Evolutionary conservation across 106 monocot genomes (phyloP).

Genomic region (Allium sativum): DNA sequence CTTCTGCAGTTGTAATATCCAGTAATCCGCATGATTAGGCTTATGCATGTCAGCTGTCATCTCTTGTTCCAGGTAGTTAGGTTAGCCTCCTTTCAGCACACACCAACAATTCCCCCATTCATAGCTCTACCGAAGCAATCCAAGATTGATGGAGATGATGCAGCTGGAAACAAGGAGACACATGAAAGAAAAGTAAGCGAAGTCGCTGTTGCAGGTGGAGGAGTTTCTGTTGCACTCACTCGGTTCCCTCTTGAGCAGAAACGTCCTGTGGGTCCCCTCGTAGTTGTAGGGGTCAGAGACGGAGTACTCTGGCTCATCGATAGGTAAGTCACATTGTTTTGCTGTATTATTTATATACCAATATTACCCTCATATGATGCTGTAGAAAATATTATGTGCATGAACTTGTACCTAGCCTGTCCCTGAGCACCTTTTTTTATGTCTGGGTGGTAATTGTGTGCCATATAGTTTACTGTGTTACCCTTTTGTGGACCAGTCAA

Average conservation of each 20-base stretch:
- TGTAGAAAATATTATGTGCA: too few species aligned
- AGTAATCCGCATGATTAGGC: not conserved
- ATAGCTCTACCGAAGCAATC: conserved; percentile 80
- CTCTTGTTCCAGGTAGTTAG: conserved; percentile 61
- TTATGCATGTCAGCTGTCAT: not conserved
- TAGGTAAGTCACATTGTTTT: conserved; percentile 27
- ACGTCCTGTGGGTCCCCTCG: conserved; percentile 87
- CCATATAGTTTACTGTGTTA: too few species aligned
- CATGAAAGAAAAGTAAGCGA: conserved; percentile 75
- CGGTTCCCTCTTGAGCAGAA: conserved; percentile 95
- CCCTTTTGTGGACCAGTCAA: too few species aligned
- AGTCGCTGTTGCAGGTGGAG: conserved; percentile 98
- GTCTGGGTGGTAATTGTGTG: too few species aligned
- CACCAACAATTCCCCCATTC: conserved; percentile 95
- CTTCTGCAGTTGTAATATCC: not conserved
- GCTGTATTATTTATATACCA: too few species aligned
- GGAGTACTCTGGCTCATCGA: conserved; percentile 97
- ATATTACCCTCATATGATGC: too few species aligned
- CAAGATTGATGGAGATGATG: conserved; percentile 61
- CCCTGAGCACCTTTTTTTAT: too few species aligned
- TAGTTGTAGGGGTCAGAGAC: conserved; percentile 90
- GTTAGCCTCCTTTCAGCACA: conserved; percentile 93
- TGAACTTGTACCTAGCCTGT: too few species aligned
- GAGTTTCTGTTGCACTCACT: conserved; percentile 89
- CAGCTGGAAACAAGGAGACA: conserved; percentile 32